phyloP scores from a whole-genome alignment of 2,329 filamentous ascomycete genomes.

The Hypoxylon sp. region DNA sequence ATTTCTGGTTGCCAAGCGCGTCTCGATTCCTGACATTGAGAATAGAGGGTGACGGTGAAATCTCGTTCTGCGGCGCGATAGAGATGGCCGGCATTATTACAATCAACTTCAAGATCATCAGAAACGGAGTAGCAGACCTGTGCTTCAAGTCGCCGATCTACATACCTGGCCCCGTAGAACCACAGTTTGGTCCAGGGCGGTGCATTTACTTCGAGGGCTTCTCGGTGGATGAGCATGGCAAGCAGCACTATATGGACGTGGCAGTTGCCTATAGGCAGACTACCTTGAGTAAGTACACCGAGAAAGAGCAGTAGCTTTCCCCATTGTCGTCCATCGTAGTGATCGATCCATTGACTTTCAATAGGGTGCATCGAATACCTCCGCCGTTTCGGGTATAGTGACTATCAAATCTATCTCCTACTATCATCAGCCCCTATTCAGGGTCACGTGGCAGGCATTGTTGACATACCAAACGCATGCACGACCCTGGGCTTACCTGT shows the following conservation, averaged over 20 bases:
- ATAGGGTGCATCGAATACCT: conserved; percentile 81
- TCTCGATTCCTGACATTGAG: conserved; percentile 7
- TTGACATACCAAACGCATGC: conserved; percentile 91
- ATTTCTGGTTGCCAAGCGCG: background rate
- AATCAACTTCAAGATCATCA: conserved; percentile 89
- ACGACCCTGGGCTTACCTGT: conserved; percentile 89
- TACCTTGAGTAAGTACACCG: conserved; percentile 63
- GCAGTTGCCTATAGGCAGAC: conserved; percentile 89
- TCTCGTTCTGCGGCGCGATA: conserved; percentile 89
- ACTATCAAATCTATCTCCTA: conserved; percentile 86
- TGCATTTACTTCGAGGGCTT: conserved; percentile 92
- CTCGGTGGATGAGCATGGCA: conserved; percentile 86
- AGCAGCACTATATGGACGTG: conserved; percentile 89
- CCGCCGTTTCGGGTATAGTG: conserved; percentile 75
- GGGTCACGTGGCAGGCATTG: conserved; percentile 88
- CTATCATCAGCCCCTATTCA: conserved; percentile 88
- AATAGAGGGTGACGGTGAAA: conserved; percentile 85
- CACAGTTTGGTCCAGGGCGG: conserved; percentile 84
- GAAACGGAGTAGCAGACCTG: conserved; percentile 78
- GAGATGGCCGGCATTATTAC: conserved; percentile 95
- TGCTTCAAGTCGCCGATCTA: conserved; percentile 87
- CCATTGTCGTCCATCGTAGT: background rate
- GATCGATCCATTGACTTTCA: conserved; percentile 3
- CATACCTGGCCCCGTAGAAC: conserved; percentile 86
- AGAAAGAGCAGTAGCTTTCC: background rate